A percentile compares a stretch with the other conserved stretches of the same genome.
Evolutionary conservation across 495 filamentous ascomycete genomes (phyloP).

Genomic region (Corynascus novoguineensis): DNA sequence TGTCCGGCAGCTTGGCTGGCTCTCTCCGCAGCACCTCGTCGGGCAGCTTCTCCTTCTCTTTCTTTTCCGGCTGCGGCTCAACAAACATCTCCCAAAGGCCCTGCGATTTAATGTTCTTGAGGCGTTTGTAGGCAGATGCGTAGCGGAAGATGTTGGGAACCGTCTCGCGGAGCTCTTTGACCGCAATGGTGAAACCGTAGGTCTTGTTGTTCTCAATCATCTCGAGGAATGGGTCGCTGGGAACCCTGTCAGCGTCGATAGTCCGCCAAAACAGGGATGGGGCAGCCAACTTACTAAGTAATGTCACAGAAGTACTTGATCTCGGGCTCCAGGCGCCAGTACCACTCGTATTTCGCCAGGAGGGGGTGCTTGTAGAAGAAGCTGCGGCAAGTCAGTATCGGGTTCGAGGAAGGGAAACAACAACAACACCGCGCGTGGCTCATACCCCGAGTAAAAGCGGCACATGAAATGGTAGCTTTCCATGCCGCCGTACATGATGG

Average conservation of each 20-base stretch:
- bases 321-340: slow-evolving; percentile 98
- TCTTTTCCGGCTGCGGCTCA: slow-evolving; percentile 60
- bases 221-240: slow-evolving; percentile 86
- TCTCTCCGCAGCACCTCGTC: slow-evolving; percentile 68
- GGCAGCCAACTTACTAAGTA: slow-evolving; percentile 81
- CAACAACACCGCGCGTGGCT: no score
- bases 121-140: slow-evolving; percentile 96
- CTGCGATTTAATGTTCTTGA: slow-evolving; percentile 83
- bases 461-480: slow-evolving; percentile 99
- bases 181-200: slow-evolving; percentile 97
- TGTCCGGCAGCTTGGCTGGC: slow-evolving; percentile 54
- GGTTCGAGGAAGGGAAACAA: neutral
- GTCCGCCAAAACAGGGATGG: slow-evolving; percentile 4
- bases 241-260: slow-evolving; percentile 15
- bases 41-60: slow-evolving; percentile 45
- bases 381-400: slow-evolving; percentile 41
- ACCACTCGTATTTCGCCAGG: slow-evolving; percentile 97
- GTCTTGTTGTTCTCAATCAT: slow-evolving; percentile 95
- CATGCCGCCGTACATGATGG: slow-evolving; percentile 99
- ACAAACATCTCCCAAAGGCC: slow-evolving; percentile 99
- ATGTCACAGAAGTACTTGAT: slow-evolving; percentile 99
- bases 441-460: slow-evolving; percentile 96
- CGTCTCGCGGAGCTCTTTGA: slow-evolving; percentile 96
- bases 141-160: slow-evolving; percentile 99
- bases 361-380: slow-evolving; percentile 98